Evolutionary conservation across 768 basidiomycete genomes (phyloP), one percentile per base, ranked within the genome.

Genomic region (Cystobasidium onofrii): DNA sequence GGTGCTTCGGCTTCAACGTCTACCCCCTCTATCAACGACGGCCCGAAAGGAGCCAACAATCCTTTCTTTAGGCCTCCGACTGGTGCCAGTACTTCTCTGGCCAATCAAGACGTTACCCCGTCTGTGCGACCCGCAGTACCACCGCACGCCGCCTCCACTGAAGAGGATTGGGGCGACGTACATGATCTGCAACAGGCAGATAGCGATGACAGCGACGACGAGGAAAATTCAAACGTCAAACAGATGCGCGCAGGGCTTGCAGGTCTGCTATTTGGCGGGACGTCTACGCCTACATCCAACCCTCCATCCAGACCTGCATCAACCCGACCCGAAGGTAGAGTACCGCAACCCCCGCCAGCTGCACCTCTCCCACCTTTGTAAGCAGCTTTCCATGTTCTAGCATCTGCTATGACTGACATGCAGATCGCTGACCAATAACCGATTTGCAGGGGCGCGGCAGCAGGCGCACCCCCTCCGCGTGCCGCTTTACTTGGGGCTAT

Each of bases 171-270:
- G 0, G 89, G 50, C 29, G 81, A 82, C 1, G 84, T 83, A 41
- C 83, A 84, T 36, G 81, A 82, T 1, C 84, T 83, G 39, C 83
- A 83, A 36, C 88, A 90, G 1, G 91, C 92, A 63, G 85, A 86
- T 2, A 85, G 86, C 4, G 88, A 89, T 77, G 88, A 86, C 75
- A 88, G 87, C 65, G 91, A 92, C 69, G 92, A 92, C 80, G 92
- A 92, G 74, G 82, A 89, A 27, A 87, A 86, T 1, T 84, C 93
- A 54, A 84, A 83, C 64, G 86, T 84, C 20, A 85, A 90, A 18
- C 85, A 85, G 73, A 86, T n/a, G 34, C 50, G 69, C 1, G 69
- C 69, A 36, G 55, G 87, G 69, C 86, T 98, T 44, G 94, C 94
- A 7, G 85, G 86, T 75, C 84, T 87, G 72, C 79, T 97, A 54